Evolutionary conservation across 192 early-diverging fungal species (phyloP), one percentile per base, ranked within the genome.

Genomic region (Coemansia sp.): DNA sequence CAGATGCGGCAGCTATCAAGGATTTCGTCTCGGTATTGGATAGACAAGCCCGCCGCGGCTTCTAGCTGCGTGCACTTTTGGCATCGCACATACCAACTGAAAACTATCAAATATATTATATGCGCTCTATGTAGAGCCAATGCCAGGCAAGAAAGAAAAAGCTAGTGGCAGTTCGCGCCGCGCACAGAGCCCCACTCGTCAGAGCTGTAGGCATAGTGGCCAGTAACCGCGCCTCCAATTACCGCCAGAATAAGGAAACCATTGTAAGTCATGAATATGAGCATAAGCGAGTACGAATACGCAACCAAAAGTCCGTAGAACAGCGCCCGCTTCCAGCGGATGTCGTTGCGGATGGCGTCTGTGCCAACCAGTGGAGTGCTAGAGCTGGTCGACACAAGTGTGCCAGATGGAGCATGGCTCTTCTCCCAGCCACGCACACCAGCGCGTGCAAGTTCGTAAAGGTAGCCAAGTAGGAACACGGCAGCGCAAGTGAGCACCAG

Each of bases 181-280:
- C 85, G 80, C 44, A 84, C 78, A 0, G 73, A 47, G 12, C 80
- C 78, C 70, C 69, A 70, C 27, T 76, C 72, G 44, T 83, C 80
- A 29, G 73, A 67, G 70, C 69, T 85, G 63, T 86, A 89, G 1
- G 76, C 68, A 70, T 84, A 88, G 74, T 90, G 86, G 13, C 92
- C 92, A 41, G 88, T 52, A n/a, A 86, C 86, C 24, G 92, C 88
- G 27, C 92, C 92, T 33, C 89, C 73, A 22, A 91, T 85, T 1
- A 89, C 88, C 31, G 87, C 80, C 10, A 90, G 75, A 75, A 93
- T 91, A 13, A 93, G 80, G 79, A 82, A 93, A 40, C 89, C 90
- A 65, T 93, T 93, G 75, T 93, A 93, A 1, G 92, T 93, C 92
- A 93, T 93, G 68, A 93, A 93, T 34, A 93, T 88, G 9, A 93